Conservation (phyloP, 768 basidiomycete species). For the Multifurca ochricompacta region DNA sequence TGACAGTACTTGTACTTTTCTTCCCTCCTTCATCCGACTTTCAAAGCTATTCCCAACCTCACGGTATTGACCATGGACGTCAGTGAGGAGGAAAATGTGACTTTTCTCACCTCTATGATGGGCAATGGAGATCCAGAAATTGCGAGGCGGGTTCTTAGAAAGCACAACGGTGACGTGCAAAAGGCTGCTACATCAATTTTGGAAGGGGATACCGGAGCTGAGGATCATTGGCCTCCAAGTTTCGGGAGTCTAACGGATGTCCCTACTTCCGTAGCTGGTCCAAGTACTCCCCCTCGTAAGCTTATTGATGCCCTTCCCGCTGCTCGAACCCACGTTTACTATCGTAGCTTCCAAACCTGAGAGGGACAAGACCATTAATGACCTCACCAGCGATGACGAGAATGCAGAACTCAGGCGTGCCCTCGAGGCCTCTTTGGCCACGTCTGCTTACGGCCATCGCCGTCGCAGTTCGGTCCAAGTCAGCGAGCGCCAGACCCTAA, state of each 20-base stretch:
- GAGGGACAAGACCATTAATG: slow-evolving; percentile 33
- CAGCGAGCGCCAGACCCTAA: slow-evolving; percentile 53
- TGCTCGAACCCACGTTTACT: not conserved
- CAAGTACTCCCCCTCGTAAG: slow-evolving; percentile 27
- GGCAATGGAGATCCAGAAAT: slow-evolving; percentile 38
- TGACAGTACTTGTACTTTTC: not conserved
- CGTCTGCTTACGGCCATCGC: slow-evolving; percentile 23
- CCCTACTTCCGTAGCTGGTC: slow-evolving; percentile 14
- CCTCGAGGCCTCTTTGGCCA: slow-evolving; percentile 41
- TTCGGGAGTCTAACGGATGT: slow-evolving; percentile 11
- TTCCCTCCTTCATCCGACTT: not conserved
- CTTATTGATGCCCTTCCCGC: not conserved
- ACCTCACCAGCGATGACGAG: slow-evolving; percentile 56
- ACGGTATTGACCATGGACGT: not conserved
- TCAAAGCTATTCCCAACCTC: not conserved
- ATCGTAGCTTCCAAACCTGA: slow-evolving; percentile 28
- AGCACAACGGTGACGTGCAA: slow-evolving; percentile 47
- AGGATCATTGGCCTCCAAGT: slow-evolving; percentile 1
- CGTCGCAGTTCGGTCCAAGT: slow-evolving; percentile 47
- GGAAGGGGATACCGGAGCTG: slow-evolving; percentile 26
- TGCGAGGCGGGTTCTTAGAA: slow-evolving; percentile 49
- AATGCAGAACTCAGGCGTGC: slow-evolving; percentile 42
- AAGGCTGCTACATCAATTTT: slow-evolving; percentile 30
- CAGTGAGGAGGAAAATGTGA: slow-evolving; percentile 29
- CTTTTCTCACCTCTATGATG: slow-evolving; percentile 33